These are phyloP conservation scores for Verbascum thapsus DNA, from an alignment of 257 asterid species.

Conservation along the genomic window DNA sequence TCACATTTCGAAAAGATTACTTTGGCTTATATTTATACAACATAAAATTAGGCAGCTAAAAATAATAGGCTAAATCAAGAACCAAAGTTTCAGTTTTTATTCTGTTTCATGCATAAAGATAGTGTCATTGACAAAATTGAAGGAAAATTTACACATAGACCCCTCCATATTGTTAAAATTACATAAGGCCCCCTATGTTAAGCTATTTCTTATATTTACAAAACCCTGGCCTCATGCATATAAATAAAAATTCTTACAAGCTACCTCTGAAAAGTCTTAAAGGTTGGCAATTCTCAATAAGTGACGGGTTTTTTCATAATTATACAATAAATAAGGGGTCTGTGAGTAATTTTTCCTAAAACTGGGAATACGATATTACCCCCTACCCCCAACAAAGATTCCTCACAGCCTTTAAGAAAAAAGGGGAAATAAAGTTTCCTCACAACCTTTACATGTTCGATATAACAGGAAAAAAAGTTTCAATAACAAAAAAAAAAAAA, in stretches of 20 bases:
- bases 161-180: too few relatives aligned
- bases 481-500: not conserved
- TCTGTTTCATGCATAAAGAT: conserved; percentile 3
- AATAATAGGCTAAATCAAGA: conserved; percentile 1
- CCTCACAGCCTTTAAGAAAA: not conserved
- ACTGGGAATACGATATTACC: not conserved
- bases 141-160: not conserved
- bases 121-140: conserved; percentile 1
- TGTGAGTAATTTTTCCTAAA: not conserved
- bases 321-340: too few relatives aligned
- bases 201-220: too few relatives aligned
- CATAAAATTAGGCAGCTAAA: conserved; percentile 2
- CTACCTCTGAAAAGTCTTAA: too few relatives aligned
- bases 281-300: too few relatives aligned
- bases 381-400: not conserved
- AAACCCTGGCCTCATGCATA: too few relatives aligned
- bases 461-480: not conserved
- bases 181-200: too few relatives aligned
- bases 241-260: too few relatives aligned
- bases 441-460: conserved; percentile 12
- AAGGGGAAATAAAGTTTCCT: conserved; percentile 16
- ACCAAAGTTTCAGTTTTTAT: conserved; percentile 5
- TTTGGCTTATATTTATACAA: too few relatives aligned
- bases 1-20: too few relatives aligned
- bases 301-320: too few relatives aligned